Evolutionary conservation across 495 filamentous ascomycete genomes (phyloP), one percentile per base, ranked within the genome.

Genomic region (Lasiosphaeria miniovina): DNA sequence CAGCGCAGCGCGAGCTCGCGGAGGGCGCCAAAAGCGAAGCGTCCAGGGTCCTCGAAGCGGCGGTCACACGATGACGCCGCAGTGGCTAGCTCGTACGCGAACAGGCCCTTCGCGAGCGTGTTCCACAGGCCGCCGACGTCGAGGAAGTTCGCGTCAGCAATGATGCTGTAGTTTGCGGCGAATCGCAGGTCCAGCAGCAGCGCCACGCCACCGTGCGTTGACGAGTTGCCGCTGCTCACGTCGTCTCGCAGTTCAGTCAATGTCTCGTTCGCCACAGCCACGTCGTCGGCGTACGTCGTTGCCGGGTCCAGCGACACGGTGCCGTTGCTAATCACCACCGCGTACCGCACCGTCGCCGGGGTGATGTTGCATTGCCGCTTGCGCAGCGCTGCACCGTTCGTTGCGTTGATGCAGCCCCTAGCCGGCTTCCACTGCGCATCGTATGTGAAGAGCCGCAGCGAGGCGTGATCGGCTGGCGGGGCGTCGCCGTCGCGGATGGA

Each of bases 161-260:
- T n/a, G 5, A 33, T 54, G 36, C 35, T 24, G 50, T 43, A 54
- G 36, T 43, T 54, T 4, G 52, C 24, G 7, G 52, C 33, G 50
- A 60, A 53, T 9, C 48, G n/a, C 12, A 24, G 14, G 45, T 54
- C 24, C 4, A 54, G 24, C 33, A 60, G 6, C 34, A 61, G 60
- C 6, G 35, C 54, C 9, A 61, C 56, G 4, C 41, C 48, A 4
- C 51, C 59, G 50, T 49, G 54, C 0, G 36, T 65, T 5, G 62
- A 61, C 5, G 38, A 41, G 12, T 6, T 6, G 6, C 38, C 38
- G 6, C 6, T 6, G 12, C 6, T 12, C 38, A 12, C 12, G 12
- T 41, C 38, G 38, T 12, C 12, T 6, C 6, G 38, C 12, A 41
- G 6, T 12, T 41, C 38, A 6, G 6, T 12, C 38, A 6, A 6